Conservation (phyloP, 1,284 basidiomycete species). For the Cronartium quercuum region DNA sequence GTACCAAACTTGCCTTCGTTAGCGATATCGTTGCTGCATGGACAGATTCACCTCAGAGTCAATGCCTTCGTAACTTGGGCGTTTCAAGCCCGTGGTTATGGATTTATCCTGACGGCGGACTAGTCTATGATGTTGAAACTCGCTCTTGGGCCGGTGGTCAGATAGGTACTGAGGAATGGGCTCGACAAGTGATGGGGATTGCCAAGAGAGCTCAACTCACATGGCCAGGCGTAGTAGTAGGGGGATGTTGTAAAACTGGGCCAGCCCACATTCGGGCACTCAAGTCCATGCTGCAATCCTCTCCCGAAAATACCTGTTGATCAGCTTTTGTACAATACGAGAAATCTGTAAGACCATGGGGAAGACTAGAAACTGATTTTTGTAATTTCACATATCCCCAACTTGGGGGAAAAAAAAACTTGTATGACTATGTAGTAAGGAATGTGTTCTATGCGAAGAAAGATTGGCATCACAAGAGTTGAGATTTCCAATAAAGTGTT, state of each 20-base stretch:
- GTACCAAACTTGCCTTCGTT: conserved; percentile 52
- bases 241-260: conserved; percentile 66
- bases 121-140: conserved; percentile 56
- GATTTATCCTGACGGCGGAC: conserved; percentile 67
- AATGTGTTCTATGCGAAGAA: no score
- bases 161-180: conserved; percentile 11
- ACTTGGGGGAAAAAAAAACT: no score
- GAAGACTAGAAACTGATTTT: no score
- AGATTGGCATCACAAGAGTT: no score
- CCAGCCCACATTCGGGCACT: conserved; percentile 57
- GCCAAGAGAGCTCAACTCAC: conserved; percentile 38
- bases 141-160: conserved; percentile 53
- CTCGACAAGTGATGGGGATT: conserved; percentile 28
- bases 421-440: no score
- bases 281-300: conserved; percentile 7
- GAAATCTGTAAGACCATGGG: no score
- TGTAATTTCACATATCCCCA: no score
- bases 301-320: no score
- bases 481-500: no score
- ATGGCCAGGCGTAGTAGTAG: conserved; percentile 60
- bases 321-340: no score
- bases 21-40: conserved; percentile 8
- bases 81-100: conserved; percentile 56
- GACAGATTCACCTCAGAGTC: background rate
- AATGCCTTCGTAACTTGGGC: conserved; percentile 9